These are phyloP conservation scores for Populus hybrid DNA, from an alignment of 441 rosid genomes.

Conservation along the genomic window DNA sequence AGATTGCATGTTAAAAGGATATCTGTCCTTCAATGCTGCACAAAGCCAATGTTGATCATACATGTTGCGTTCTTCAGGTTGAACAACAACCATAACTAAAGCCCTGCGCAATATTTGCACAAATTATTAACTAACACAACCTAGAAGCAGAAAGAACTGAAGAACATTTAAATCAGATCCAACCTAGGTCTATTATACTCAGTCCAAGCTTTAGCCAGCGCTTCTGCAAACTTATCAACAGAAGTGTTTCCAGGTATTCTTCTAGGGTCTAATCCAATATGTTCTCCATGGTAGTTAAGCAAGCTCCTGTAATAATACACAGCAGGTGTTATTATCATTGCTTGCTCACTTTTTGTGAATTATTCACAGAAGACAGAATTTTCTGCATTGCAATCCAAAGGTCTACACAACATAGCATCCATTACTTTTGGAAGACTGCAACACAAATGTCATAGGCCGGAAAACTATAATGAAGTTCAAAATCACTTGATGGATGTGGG, in stretches of 20 bases:
- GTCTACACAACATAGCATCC: neutral
- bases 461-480: neutral
- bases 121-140: slow-evolving; percentile 10
- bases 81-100: slow-evolving; percentile 71
- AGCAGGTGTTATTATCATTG: slow-evolving; percentile 5
- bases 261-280: slow-evolving; percentile 63
- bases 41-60: slow-evolving; percentile 94
- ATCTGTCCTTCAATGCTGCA: slow-evolving; percentile 68
- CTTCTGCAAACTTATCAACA: slow-evolving; percentile 61
- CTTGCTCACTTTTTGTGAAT: neutral
- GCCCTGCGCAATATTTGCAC: slow-evolving; percentile 51
- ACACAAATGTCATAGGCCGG: neutral
- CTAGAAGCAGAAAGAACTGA: slow-evolving; percentile 1
- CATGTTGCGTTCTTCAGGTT: slow-evolving; percentile 85
- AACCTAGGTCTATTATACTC: slow-evolving; percentile 85
- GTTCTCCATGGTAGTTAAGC: slow-evolving; percentile 57
- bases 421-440: neutral
- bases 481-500: neutral
- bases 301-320: slow-evolving; percentile 55
- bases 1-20: slow-evolving; percentile 48
- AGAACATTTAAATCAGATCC: slow-evolving; percentile 16
- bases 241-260: slow-evolving; percentile 63
- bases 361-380: neutral
- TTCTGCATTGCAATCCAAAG: neutral
- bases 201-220: slow-evolving; percentile 82